Conservation (phyloP, 495 filamentous ascomycete species). For the Penicillium dipodomyicola region DNA sequence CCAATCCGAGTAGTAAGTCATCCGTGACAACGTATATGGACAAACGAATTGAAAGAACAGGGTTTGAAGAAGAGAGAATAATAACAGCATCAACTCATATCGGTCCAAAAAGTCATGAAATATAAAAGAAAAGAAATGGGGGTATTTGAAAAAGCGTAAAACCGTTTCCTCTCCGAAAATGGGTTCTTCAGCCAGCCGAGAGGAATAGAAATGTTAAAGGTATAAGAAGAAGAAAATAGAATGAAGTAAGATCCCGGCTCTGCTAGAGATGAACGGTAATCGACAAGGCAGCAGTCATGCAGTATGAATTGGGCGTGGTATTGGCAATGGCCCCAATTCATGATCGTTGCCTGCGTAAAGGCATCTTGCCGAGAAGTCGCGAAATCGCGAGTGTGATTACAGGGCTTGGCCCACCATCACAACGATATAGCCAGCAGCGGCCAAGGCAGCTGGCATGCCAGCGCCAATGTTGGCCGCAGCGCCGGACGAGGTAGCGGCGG, state of each 20-base stretch:
- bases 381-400: constrained; percentile 21
- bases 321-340: constrained; percentile 5
- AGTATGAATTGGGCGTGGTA: background rate
- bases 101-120: constrained; percentile 22
- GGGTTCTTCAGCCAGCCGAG: constrained; percentile 27
- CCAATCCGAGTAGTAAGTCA: constrained; percentile 3
- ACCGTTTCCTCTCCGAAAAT: constrained; percentile 26
- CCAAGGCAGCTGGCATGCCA: constrained; percentile 35
- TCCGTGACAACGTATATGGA: constrained; percentile 24
- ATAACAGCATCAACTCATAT: constrained; percentile 37
- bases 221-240: constrained; percentile 26
- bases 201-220: constrained; percentile 23
- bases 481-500: constrained; percentile 23
- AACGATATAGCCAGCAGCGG: constrained; percentile 38
- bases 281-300: background rate
- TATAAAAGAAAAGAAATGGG: constrained; percentile 26
- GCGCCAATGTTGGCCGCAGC: constrained; percentile 25
- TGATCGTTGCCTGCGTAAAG: background rate
- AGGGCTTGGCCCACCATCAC: constrained; percentile 37
- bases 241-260: constrained; percentile 20
- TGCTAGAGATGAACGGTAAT: constrained; percentile 28
- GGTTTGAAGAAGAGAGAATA: constrained; percentile 14
- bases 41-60: constrained; percentile 24
- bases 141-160: constrained; percentile 38
- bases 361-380: background rate